Base-by-base conservation (phyloP, 108 stramenopile species). In the Nitzschia inconspicua region DNA sequence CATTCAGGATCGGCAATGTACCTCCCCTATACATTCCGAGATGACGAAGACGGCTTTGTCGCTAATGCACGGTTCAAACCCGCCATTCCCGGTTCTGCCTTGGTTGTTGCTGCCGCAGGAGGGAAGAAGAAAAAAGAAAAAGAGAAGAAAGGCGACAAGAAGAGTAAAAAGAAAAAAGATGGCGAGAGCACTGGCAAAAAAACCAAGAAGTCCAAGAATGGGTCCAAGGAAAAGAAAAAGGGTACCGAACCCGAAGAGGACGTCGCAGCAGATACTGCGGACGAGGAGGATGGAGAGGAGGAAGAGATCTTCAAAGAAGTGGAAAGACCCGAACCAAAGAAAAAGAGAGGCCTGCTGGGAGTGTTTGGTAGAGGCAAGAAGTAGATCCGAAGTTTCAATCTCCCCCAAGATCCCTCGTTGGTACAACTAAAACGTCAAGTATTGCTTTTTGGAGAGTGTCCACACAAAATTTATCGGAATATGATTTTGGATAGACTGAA, bases 1-100 rank as follows among this genome's bases (percentile, higher is more conserved):
- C 93, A 94, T 63, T 82, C 82, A 25, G 86, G 90, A 10, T 89
- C 81, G 1, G 83, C 77, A 10, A 54, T 88, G 37, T 83, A 88
- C 47, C 51, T 88, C 14, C 86, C 86, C 23, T 88, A 66, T 31
- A 30, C 64, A 13, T 84, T 75, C 56, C 65, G 65, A 31, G 74
- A 48, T 7, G 83, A 75, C 23, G 83, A 80, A 1, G 35, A 48
- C 27, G 62, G 63, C 40, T 41, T 71, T 24, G 52, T 40, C 31
- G 32, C 47, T 46, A 52, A 44, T 3, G 20, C 24, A 0, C 39
- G 14, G 4, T 13, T 28, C 7, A 42, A 9, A 4, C 28, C 34
- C n/a, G 27, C 36, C 31, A 43, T 34, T n/a, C n/a, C n/a, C n/a
- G n/a, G 11, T 39, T 10, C 51, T 20, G n/a, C 30, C 6, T 14